Evolutionary conservation across 2,329 filamentous ascomycete species (phyloP).

Genomic region (Pseudogymnoascus sp.): DNA sequence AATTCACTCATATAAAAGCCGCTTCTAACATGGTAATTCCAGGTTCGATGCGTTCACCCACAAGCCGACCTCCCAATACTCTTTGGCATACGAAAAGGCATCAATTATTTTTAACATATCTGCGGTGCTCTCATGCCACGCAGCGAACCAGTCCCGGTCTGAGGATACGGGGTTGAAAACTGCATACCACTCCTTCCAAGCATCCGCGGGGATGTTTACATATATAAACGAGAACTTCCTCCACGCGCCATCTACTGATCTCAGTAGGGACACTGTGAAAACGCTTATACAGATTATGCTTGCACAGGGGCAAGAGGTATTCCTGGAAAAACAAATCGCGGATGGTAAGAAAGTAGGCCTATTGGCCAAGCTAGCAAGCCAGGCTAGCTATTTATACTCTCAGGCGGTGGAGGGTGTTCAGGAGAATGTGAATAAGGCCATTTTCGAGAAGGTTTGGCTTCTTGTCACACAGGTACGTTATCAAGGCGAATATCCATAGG

Average conservation of each 20-base stretch:
- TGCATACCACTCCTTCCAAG: conserved; percentile 96
- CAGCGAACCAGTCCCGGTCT: conserved; percentile 81
- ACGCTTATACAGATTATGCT: conserved; percentile 87
- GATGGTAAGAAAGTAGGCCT: conserved; percentile 90
- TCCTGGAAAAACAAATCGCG: conserved; percentile 88
- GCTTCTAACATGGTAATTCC: conserved; percentile 21
- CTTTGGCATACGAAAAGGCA: conserved; percentile 93
- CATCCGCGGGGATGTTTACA: conserved; percentile 97
- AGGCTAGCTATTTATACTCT: conserved; percentile 78
- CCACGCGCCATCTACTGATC: conserved; percentile 90
- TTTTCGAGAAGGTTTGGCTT: conserved; percentile 94
- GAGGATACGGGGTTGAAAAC: conserved; percentile 92
- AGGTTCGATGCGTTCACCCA: conserved; percentile 99
- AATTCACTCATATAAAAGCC: conserved; percentile 7
- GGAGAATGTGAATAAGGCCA: conserved; percentile 80
- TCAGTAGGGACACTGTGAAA: conserved; percentile 93
- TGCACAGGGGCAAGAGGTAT: conserved; percentile 94
- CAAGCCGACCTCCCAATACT: conserved; percentile 94
- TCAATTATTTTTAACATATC: conserved; percentile 99
- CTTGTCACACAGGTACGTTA: conserved; percentile 63
- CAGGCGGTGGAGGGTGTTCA: conserved; percentile 86
- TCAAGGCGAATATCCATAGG: neutral
- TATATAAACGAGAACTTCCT: conserved; percentile 99
- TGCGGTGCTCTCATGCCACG: conserved; percentile 91
- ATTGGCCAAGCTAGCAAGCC: conserved; percentile 85